Base-by-base conservation (phyloP, 2,329 filamentous ascomycete species). In the Calonectria pteridis region DNA sequence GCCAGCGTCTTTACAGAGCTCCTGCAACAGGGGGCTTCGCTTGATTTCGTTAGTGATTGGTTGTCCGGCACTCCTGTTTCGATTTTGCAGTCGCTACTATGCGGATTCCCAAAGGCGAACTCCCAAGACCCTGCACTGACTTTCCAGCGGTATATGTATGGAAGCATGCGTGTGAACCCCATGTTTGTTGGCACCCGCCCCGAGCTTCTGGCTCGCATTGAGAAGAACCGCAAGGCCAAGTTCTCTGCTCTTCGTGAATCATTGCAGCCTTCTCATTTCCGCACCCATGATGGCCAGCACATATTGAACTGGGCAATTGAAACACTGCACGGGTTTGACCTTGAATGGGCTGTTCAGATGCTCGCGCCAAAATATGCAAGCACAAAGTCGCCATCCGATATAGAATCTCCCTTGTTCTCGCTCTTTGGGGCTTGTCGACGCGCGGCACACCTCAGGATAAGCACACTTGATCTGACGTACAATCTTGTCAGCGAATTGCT, bases 221-320 rank as follows among this genome's bases (percentile, higher is more conserved):
- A 55, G 49, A 43, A 55, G 5, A 40, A 29, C 18, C 65, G 65
- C 18, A 40, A n/a, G 14, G 29, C 49, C 29, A 67, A 67, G 16
- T 67, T 67, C 65, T 31, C 35, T 26, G 50, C 65, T 29, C 37
- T 67, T 20, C 26, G 49, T 37, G 20, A 37, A 46, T 16, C 9
- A 11, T 18, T 55, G 10, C 26, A 55, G 9, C 33, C 16, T 9
- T 23, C 23, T 20, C 33, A 53, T 58, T 67, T 67, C 33, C 26
- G 31, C 26, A 67, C 50, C 9, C 35, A 35, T 23, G 65, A 67
- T 31, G 33, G 49, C 2, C 46, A 53, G 6, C 50, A 67, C 28
- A 28, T 67, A 23, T 28, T 67, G 35, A 55, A 53, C 20, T 67
- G 65, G 65, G 65, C 65, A 20, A 26, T 55, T 23, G 65, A 67